Base-by-base conservation (phyloP, 2,329 filamentous ascomycete species). In the Tolypocladium sp. region DNA sequence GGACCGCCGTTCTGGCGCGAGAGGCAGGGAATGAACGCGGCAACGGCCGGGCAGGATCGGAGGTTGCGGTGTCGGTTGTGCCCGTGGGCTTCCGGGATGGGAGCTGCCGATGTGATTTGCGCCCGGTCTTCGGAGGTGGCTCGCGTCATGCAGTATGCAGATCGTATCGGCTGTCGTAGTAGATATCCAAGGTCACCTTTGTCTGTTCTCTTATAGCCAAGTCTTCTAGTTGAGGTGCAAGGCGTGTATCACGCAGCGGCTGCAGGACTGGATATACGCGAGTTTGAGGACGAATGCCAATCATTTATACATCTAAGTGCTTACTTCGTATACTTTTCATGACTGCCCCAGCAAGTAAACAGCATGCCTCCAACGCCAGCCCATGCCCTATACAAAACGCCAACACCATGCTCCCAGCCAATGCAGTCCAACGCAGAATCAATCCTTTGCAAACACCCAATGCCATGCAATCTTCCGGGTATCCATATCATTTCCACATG, bases 381-480 rank as follows among this genome's bases (percentile, higher is more conserved):
- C 56, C 40, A 62, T 60, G 58, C 22, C n/a, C 12, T 17, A 10
- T 12, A 20, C 53, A 10, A 44, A 38, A 56, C 51, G 40, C 60
- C 60, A 30, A 59, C 58, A 49, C 59, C 59, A 60, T 61, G 60
- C 40, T 46, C 37, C 59, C 35, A 56, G 54, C 20, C 55, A 49
- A 22, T 33, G 10, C 42, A 57, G 10, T 22, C 20, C 49, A n/a
- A 37, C 12, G 44, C 44, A 49, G 25, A 27, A 4, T 49, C 22
- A 27, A 4, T 49, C 22, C 12, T 1, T 17, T 27, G 8, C 25
- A 27, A 35, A 61, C 33, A 44, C 57, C 53, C n/a, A 52, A 57
- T 35, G 30, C 38, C 37, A 41, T 35, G 25, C 33, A 27, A 51
- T 25, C 37, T 41, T 54, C 46, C 55, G 38, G 35, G 37, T 46